phyloP scores from a whole-genome alignment of 805 yeast species.

The Kuraishia molischiana region DNA sequence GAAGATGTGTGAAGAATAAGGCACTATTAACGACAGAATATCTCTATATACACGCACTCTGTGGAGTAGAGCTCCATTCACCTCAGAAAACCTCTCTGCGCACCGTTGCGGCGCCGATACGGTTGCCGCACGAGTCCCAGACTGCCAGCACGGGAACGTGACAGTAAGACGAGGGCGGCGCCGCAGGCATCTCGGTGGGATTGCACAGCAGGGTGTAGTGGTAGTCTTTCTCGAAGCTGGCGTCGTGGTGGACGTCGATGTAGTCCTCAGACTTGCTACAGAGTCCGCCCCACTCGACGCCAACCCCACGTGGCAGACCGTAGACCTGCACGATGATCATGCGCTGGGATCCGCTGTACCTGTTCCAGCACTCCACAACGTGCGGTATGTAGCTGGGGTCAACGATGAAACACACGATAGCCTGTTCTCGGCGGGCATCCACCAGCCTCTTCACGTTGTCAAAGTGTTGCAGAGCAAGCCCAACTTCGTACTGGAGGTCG shows the following conservation, averaged over 20 bases:
- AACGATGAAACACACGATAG: conserved; percentile 48
- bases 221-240: neutral
- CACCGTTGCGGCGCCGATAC: conserved; percentile 31
- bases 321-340: conserved; percentile 38
- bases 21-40: too few species aligned
- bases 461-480: conserved; percentile 68
- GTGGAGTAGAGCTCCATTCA: too few species aligned
- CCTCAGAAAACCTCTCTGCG: too few species aligned
- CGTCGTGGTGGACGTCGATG: neutral
- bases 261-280: conserved; percentile 32
- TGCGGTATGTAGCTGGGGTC: conserved; percentile 15
- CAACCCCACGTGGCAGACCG: conserved; percentile 52
- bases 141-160: conserved; percentile 1
- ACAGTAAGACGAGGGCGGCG: neutral
- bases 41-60: too few species aligned
- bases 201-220: neutral
- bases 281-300: conserved; percentile 70
- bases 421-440: conserved; percentile 31
- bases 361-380: conserved; percentile 34
- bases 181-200: neutral
- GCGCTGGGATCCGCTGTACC: conserved; percentile 21
- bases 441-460: conserved; percentile 49
- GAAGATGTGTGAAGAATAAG: too few species aligned
- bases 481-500: conserved; percentile 25
- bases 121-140: conserved; percentile 6